Evolutionary conservation across 2,329 filamentous ascomycete genomes (phyloP), one percentile per base, ranked within the genome.

Genomic region (Alternaria postmessia): DNA sequence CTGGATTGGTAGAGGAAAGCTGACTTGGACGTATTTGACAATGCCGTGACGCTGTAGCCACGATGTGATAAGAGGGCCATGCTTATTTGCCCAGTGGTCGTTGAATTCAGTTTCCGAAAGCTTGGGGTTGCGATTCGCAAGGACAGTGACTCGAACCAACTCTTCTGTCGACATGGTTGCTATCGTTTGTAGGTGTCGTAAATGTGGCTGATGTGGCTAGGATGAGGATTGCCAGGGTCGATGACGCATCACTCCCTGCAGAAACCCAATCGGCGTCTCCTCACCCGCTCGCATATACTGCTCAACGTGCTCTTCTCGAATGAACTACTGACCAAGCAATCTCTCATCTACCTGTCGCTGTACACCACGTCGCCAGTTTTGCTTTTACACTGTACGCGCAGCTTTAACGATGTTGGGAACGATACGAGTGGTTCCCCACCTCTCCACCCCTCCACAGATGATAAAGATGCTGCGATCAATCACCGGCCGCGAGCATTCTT

Each of bases 21-120:
- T 12, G 57, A 72, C 70, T 57, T 71, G 69, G 7, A 63, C 63
- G 43, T 74, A 73, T 57, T 68, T 72, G 16, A 72, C 44, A 12
- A 71, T 63, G 4, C 67, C 64, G 42, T 68, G 63, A 1, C 64
- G 61, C 38, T 69, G 61, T 1, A 71, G 61, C 68, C 67, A 71
- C 2, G 64, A 57, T 26, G 64, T 62, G 26, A 67, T 67, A 9
- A 74, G 53, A 2, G 63, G 67, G 1, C 64, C 65, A 32, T 75
- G 70, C n/a, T 66, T 66, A 46, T 71, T 65, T 12, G 63, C 54
- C 69, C 70, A 71, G 42, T 71, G 67, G 30, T 63, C 61, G 47
- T 70, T 66, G 42, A 66, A 73, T 22, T 72, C 63, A 12, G 64
- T 61, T 59, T 74, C 68, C 3, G 65, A 62, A 7, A 66, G 59